Evolutionary conservation across 2,329 filamentous ascomycete species (phyloP).

Genomic region (Bertia moriformis): DNA sequence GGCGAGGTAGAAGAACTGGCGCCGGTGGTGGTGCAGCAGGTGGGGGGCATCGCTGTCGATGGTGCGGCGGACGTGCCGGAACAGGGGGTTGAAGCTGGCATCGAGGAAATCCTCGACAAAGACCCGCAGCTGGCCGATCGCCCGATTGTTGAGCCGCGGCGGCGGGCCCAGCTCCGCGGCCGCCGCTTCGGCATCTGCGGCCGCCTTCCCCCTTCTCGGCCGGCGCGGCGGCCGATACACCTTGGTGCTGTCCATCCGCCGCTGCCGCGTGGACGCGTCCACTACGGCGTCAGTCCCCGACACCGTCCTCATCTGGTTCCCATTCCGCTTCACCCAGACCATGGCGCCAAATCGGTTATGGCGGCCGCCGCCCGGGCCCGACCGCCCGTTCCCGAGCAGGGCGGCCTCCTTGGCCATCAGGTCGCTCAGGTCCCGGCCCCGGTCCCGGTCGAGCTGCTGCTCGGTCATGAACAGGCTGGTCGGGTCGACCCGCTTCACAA

Average conservation of each 20-base stretch:
- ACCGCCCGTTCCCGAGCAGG: slow-evolving; percentile 61
- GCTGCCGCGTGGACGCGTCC: slow-evolving; percentile 56
- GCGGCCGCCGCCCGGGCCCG: slow-evolving; percentile 24
- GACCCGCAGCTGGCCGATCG: slow-evolving; percentile 60
- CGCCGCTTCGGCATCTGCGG: slow-evolving; percentile 34
- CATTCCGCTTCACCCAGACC: slow-evolving; percentile 85
- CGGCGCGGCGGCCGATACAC: slow-evolving; percentile 72
- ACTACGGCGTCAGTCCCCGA: slow-evolving; percentile 77
- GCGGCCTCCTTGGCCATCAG: slow-evolving; percentile 70
- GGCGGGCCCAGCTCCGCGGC: slow-evolving; percentile 59
- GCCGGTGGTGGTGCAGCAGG: slow-evolving; percentile 59
- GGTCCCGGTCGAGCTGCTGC: slow-evolving; percentile 51
- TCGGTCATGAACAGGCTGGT: slow-evolving; percentile 76
- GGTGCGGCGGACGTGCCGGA: slow-evolving; percentile 71
- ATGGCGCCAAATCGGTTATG: slow-evolving; percentile 95
- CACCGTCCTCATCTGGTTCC: slow-evolving; percentile 70
- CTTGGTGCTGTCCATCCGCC: slow-evolving; percentile 83
- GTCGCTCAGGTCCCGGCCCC: slow-evolving; percentile 57
- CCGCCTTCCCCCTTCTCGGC: slow-evolving; percentile 50
- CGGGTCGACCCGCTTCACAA: slow-evolving; percentile 78
- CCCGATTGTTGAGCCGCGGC: slow-evolving; percentile 53
- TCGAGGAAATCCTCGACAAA: slow-evolving; percentile 93
- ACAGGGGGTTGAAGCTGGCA: slow-evolving; percentile 84
- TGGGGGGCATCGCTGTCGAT: slow-evolving; percentile 81
- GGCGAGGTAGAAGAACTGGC: slow-evolving; percentile 83